Evolutionary conservation across 2,329 filamentous ascomycete genomes (phyloP).

Genomic region (Epichloe uncinata): DNA sequence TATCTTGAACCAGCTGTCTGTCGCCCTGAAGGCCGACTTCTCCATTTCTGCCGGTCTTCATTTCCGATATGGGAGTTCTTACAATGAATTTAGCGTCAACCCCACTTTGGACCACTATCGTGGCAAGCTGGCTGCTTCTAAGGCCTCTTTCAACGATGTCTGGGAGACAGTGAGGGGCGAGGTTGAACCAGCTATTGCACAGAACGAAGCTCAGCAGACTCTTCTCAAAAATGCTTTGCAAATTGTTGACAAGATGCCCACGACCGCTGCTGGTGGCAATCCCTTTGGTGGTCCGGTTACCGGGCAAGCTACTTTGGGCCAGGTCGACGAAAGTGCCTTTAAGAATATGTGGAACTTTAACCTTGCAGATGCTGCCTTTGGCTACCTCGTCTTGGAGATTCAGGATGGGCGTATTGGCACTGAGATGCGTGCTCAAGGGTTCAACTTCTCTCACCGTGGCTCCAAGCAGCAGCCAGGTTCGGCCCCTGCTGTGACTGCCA

Average conservation of each 20-base stretch:
- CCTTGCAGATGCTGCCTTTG: conserved; percentile 90
- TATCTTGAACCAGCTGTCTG: conserved; percentile 92
- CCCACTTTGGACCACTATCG: conserved; percentile 96
- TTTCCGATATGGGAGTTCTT: conserved; percentile 97
- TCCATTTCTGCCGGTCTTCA: conserved; percentile 95
- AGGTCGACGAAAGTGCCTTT: conserved; percentile 96
- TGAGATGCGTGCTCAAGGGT: conserved; percentile 96
- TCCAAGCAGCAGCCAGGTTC: conserved; percentile 53
- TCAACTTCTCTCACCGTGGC: conserved; percentile 95
- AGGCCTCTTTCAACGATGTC: conserved; percentile 97
- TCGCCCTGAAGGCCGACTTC: conserved; percentile 95
- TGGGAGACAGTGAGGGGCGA: conserved; percentile 98
- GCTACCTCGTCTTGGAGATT: conserved; percentile 87
- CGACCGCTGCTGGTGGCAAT: conserved; percentile 86
- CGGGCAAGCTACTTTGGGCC: conserved; percentile 60
- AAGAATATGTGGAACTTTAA: conserved; percentile 99
- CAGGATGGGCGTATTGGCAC: conserved; percentile 93
- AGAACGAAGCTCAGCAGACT: conserved; percentile 89
- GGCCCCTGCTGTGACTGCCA: conserved; percentile 21
- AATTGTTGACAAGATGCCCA: conserved; percentile 97
- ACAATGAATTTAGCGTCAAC: conserved; percentile 99
- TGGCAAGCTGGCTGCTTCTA: conserved; percentile 93
- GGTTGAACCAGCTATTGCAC: conserved; percentile 84
- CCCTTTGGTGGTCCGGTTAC: conserved; percentile 82
- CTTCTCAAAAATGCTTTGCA: conserved; percentile 82